Conservation (phyloP, 2,329 filamentous ascomycete species). For the Aspergillus fumigatiaffinis region DNA sequence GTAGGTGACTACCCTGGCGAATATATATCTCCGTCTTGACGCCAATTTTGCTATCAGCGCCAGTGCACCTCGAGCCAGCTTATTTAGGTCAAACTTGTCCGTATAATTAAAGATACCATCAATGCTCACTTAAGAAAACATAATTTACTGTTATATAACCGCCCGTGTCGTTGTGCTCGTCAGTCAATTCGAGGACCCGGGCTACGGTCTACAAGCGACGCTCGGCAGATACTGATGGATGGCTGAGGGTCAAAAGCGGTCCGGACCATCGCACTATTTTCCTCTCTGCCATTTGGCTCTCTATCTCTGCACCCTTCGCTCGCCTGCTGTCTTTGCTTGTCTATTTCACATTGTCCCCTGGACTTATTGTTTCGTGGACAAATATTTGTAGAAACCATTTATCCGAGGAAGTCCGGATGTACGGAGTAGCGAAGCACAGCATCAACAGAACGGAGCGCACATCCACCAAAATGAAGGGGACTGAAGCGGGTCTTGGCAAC, state of each 20-base stretch:
- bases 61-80: background rate
- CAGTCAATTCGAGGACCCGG: background rate
- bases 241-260: background rate
- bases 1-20: background rate
- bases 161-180: no score
- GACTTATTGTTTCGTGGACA: background rate
- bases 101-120: background rate
- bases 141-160: background rate
- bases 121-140: background rate
- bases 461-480: no score
- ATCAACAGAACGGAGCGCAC: no score
- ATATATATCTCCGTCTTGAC: background rate
- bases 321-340: no score
- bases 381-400: no score
- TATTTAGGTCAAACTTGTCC: background rate
- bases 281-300: background rate
- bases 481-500: no score
- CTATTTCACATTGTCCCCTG: background rate
- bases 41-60: background rate
- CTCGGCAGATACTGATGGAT: background rate
- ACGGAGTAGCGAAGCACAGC: no score
- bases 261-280: background rate
- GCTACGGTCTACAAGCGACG: background rate
- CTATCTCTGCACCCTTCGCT: background rate
- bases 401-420: no score